These are phyloP conservation scores for Hordeum marinum DNA, from an alignment of 176 grass and related monocot species.

Conservation along the genomic window DNA sequence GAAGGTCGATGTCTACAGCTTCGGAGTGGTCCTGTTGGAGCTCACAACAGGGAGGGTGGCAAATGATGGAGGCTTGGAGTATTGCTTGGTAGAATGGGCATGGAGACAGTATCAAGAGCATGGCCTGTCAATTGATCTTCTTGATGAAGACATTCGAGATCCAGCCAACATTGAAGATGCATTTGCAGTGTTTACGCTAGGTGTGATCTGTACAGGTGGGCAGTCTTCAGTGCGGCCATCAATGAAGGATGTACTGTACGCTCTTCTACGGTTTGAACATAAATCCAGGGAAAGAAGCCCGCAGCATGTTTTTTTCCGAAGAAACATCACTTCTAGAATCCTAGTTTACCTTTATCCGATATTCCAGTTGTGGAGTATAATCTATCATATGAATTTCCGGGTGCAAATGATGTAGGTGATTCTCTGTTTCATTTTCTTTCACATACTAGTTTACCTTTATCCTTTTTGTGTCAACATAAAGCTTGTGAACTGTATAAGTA, in stretches of 20 bases:
- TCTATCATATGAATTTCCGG: neutral
- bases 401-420: neutral
- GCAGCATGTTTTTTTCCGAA: neutral
- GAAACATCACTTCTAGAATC: conserved; percentile 8
- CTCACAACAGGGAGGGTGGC: conserved; percentile 46
- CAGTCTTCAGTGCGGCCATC: conserved; percentile 35
- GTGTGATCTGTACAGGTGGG: conserved; percentile 43
- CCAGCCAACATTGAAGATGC: conserved; percentile 39
- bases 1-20: conserved; percentile 73
- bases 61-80: conserved; percentile 41
- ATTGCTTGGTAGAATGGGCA: conserved; percentile 50
- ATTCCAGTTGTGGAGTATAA: neutral
- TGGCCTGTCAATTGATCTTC: conserved; percentile 15
- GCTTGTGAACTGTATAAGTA: neutral
- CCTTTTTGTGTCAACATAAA: neutral
- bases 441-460: neutral
- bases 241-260: conserved; percentile 54
- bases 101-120: conserved; percentile 23
- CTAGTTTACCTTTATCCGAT: too few species aligned
- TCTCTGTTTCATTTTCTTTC: neutral
- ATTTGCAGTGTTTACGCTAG: conserved; percentile 43
- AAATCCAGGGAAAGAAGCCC: neutral
- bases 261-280: conserved; percentile 17
- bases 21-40: conserved; percentile 74
- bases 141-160: conserved; percentile 39